Conservation (phyloP, 2,329 filamentous ascomycete genomes). For the Gnomoniopsis sp. region DNA sequence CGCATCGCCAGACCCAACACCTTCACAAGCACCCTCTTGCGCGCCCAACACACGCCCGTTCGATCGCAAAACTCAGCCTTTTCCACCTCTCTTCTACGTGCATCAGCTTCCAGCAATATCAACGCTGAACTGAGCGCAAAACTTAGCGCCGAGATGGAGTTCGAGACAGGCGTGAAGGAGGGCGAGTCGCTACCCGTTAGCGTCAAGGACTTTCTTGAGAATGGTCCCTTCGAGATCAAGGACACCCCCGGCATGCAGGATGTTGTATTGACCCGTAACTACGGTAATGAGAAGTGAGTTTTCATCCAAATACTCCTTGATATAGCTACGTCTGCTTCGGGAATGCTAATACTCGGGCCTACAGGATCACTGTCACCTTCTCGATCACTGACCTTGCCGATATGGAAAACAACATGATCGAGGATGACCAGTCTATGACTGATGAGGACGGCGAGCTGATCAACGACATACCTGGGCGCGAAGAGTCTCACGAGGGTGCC, state of each 20-base stretch:
- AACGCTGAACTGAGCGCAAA: conserved; percentile 83
- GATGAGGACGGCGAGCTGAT: conserved; percentile 42
- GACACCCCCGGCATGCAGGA: conserved; percentile 85
- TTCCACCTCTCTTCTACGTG: conserved; percentile 44
- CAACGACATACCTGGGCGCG: conserved; percentile 45
- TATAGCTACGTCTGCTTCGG: background rate
- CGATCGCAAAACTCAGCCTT: conserved; percentile 44
- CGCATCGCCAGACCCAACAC: conserved; percentile 50
- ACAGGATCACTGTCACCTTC: conserved; percentile 67
- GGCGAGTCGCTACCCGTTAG: conserved; percentile 69
- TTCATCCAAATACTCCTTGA: background rate
- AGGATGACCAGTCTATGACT: conserved; percentile 52
- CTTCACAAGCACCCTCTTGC: conserved; percentile 42
- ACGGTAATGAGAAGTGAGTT: conserved; percentile 81
- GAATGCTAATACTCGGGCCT: conserved; percentile 13
- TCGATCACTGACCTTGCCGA: conserved; percentile 78
- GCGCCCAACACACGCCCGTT: conserved; percentile 39
- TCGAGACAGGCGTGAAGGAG: conserved; percentile 79
- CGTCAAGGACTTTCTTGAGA: conserved; percentile 85
- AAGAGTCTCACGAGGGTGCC: conserved; percentile 50
- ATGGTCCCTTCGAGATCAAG: conserved; percentile 76
- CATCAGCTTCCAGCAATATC: conserved; percentile 44
- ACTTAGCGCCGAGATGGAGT: conserved; percentile 72
- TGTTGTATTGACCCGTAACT: conserved; percentile 76
- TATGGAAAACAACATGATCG: conserved; percentile 54